A percentile compares a stretch with the other conserved stretches of the same genome.
phyloP scores from a whole-genome alignment of 179 eudicot genomes.

The Vitellaria paradoxa region DNA sequence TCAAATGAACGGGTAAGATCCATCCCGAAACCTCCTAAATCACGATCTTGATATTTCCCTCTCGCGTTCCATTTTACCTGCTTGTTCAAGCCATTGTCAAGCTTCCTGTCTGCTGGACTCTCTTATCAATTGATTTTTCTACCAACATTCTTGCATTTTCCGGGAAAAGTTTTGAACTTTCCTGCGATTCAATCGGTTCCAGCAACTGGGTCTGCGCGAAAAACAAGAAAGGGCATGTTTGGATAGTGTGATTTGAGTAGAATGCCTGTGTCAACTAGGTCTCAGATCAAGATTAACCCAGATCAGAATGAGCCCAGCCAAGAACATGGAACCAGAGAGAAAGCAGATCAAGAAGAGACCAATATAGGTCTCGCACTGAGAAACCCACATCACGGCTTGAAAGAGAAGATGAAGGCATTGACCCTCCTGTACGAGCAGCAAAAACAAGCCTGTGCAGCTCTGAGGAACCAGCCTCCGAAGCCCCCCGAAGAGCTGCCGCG shows the following conservation, averaged over 20 bases:
- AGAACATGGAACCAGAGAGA: slow-evolving; percentile 18
- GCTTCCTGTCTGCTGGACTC: neutral
- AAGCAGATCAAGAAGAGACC: slow-evolving; percentile 26
- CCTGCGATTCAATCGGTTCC: slow-evolving; percentile 11
- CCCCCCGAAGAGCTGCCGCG: slow-evolving; percentile 21
- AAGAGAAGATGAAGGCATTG: slow-evolving; percentile 77
- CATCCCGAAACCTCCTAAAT: slow-evolving; percentile 17
- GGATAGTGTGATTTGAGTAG: slow-evolving; percentile 13
- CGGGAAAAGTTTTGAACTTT: slow-evolving; percentile 11
- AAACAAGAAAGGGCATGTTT: slow-evolving; percentile 40
- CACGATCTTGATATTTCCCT: slow-evolving; percentile 19
- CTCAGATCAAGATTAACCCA: slow-evolving; percentile 43
- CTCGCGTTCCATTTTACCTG: slow-evolving; percentile 11
- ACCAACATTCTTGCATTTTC: slow-evolving; percentile 15
- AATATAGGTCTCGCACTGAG: slow-evolving; percentile 20
- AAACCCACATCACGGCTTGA: slow-evolving; percentile 82
- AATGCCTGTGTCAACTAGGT: slow-evolving; percentile 91
- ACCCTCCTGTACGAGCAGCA: slow-evolving; percentile 80
- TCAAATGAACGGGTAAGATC: slow-evolving; percentile 35
- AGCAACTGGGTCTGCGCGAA: slow-evolving; percentile 31
- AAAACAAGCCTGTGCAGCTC: slow-evolving; percentile 42
- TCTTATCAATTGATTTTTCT: neutral
- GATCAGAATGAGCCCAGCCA: slow-evolving; percentile 24
- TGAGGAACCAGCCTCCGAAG: slow-evolving; percentile 33
- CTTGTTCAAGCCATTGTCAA: slow-evolving; percentile 7